Base-by-base conservation (phyloP, 73 alveolate genomes). In the Breviolum minutum region DNA sequence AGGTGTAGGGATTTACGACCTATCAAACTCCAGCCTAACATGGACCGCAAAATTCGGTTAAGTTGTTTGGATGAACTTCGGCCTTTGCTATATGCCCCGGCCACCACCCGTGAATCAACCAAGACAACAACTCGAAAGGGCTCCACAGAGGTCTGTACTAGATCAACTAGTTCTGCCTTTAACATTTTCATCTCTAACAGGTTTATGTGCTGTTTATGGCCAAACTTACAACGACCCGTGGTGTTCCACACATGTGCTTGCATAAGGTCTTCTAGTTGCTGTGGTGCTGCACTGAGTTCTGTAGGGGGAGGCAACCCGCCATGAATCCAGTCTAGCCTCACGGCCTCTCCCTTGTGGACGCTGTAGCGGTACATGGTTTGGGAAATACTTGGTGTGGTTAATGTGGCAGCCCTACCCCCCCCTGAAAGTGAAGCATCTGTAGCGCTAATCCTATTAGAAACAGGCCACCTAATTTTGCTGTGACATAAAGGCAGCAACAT, bases 31-130 rank as follows among this genome's bases (percentile, higher is more conserved):
- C 88, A 80, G 27, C 69, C 88, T 16, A 80, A 48, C 7, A 62
- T n/a, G 74, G 88, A 30, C n/a, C 69, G 88, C 88, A 80, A 80
- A 11, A 80, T n/a, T 29, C 88, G 27, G 40, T 80, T 80, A 5
- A 80, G 88, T 11, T 80, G 30, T 27, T n/a, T 20, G 20, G 88
- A 80, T 0, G 88, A 80, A 26, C 30, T 4, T 20, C 88, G 88
- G 13, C 88, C 69, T 30, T 80, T 80, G 30, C 66, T 64, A 62
- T 64, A 80, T 2, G 88, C 88, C 12, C 88, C 88, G 26, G 88
- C 63, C 30, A 30, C n/a, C n/a, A n/a, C n/a, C n/a, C n/a, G n/a
- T n/a, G n/a, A n/a, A n/a, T n/a, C n/a, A n/a, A n/a, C n/a, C n/a
- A n/a, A n/a, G n/a, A n/a, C n/a, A n/a, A n/a, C n/a, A n/a, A n/a